Conservation (phyloP, 345 rosid genomes). For the Sapria himalayana region DNA sequence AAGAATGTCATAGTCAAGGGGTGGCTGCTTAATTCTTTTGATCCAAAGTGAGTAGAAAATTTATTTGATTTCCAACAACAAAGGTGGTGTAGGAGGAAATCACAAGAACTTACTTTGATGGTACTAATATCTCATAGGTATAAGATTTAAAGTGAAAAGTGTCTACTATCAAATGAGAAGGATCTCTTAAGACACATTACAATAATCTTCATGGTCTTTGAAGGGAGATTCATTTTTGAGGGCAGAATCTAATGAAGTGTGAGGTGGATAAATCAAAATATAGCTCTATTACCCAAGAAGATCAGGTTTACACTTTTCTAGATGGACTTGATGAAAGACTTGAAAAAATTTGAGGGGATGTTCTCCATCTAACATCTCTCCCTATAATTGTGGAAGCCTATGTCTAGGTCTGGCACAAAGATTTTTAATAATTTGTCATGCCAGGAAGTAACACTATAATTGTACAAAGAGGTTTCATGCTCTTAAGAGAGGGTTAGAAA, state of each 20-base stretch:
- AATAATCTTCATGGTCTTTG: neutral
- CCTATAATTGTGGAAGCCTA: neutral
- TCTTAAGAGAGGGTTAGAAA: neutral
- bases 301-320: neutral
- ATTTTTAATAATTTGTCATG: neutral
- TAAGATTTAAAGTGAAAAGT: neutral
- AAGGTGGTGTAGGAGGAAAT: neutral
- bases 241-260: neutral
- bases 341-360: neutral
- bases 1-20: neutral
- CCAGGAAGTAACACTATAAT: rapidly evolving
- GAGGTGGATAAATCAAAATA: neutral
- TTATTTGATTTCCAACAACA: neutral
- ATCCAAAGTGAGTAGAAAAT: too few relatives aligned
- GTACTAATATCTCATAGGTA: too few relatives aligned
- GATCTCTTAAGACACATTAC: neutral
- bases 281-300: neutral
- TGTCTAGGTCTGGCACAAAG: neutral
- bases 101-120: too few relatives aligned
- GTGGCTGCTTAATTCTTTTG: neutral
- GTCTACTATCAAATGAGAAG: neutral
- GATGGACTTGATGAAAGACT: neutral
- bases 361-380: neutral
- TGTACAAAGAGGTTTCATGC: neutral
- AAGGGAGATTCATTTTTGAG: neutral